These are phyloP conservation scores for Sporobolomyces pararoseus DNA, from an alignment of 768 basidiomycete genomes.

Conservation along the genomic window DNA sequence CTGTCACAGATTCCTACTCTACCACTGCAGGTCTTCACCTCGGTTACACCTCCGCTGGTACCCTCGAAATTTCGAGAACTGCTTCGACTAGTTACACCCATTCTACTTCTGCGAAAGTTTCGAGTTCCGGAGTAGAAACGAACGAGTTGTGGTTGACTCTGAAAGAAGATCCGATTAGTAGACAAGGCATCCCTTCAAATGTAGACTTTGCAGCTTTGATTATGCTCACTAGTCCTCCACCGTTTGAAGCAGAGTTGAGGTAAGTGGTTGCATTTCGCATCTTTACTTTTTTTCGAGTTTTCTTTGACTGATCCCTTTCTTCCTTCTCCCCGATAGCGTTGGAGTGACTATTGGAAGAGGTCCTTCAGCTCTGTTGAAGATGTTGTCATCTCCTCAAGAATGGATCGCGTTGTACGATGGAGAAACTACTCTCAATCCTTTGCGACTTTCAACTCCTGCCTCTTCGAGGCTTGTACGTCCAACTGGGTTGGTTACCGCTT, in stretches of 20 bases:
- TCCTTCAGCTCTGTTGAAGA: constrained; percentile 8
- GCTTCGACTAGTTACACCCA: neutral
- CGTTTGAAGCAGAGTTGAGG: constrained; percentile 14
- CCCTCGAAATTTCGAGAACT: neutral
- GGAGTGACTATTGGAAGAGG: constrained; percentile 6
- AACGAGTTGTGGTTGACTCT: constrained; percentile 17
- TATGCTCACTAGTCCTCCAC: neutral
- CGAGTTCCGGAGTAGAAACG: constrained; percentile 4
- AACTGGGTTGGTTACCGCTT: neutral
- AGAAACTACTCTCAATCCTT: neutral
- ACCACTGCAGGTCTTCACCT: neutral
- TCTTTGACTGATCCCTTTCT: too few relatives aligned
- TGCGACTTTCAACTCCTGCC: neutral
- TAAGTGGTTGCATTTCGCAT: too few relatives aligned
- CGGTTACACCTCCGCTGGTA: constrained; percentile 1
- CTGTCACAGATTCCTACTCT: neutral
- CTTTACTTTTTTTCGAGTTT: too few relatives aligned
- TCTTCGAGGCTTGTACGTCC: neutral
- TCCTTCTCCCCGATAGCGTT: neutral
- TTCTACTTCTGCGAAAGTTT: neutral
- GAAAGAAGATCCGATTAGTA: neutral
- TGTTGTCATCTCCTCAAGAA: constrained; percentile 5
- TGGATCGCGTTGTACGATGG: constrained; percentile 17
- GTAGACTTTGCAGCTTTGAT: constrained; percentile 14
- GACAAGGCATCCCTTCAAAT: constrained; percentile 3